Conservation (phyloP, 257 asterid genomes). For the Echium plantagineum region DNA sequence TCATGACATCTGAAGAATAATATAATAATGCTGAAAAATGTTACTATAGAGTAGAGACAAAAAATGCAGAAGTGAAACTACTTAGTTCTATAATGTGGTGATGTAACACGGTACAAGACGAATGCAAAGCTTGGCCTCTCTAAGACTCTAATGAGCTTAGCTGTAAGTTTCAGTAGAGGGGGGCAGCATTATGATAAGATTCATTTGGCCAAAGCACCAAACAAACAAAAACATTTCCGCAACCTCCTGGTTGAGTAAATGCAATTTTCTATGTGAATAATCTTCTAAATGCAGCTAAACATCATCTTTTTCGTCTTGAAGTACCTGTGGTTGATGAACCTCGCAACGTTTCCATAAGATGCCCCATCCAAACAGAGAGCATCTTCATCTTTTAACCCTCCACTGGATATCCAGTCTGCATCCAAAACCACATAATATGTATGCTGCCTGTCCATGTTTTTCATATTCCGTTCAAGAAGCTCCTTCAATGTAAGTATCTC, state of each 20-base stretch:
- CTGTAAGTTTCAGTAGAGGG: no score
- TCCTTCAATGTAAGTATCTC: slow-evolving; percentile 77
- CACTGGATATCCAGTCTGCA: slow-evolving; percentile 83
- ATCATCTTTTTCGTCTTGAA: no score
- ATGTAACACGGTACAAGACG: no score
- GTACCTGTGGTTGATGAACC: slow-evolving; percentile 93
- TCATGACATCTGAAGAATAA: slow-evolving; percentile 54
- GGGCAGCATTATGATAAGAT: neutral
- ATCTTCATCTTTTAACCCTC: slow-evolving; percentile 72
- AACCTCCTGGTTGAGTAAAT: neutral
- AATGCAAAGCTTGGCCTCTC: no score
- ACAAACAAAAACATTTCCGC: no score
- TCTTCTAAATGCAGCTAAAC: slow-evolving; percentile 6
- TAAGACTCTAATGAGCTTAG: no score
- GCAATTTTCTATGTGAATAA: neutral
- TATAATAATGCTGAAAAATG: neutral
- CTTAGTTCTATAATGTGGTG: no score
- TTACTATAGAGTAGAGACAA: no score
- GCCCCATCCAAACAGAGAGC: slow-evolving; percentile 93
- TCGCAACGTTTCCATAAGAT: slow-evolving; percentile 78
- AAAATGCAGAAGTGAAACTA: no score
- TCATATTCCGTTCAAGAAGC: slow-evolving; percentile 59
- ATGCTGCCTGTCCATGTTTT: slow-evolving; percentile 45
- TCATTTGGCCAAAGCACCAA: neutral
- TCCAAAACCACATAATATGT: slow-evolving; percentile 86